These are phyloP conservation scores for Paxillus rubicundulus DNA, from an alignment of 768 basidiomycete species.

Conservation along the genomic window DNA sequence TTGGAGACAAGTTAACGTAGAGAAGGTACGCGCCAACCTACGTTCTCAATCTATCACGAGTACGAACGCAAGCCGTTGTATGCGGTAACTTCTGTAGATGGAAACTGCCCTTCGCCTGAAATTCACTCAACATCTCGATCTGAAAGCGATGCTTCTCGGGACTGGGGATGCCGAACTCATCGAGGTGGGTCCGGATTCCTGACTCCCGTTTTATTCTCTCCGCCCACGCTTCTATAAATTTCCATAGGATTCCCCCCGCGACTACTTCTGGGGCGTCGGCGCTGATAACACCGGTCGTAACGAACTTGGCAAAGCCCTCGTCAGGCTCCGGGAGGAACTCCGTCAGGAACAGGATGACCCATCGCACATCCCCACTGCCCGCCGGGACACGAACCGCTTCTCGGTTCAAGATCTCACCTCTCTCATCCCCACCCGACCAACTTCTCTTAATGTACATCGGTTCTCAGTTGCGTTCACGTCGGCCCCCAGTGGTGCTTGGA, in stretches of 20 bases:
- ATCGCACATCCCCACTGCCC: constrained; percentile 24
- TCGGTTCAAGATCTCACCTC: constrained; percentile 33
- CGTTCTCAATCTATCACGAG: too few relatives aligned
- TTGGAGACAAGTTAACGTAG: constrained; percentile 69
- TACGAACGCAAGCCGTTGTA: neutral
- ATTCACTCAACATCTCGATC: constrained; percentile 65
- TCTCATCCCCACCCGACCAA: constrained; percentile 9
- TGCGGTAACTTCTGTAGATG: constrained; percentile 45
- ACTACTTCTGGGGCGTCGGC: constrained; percentile 78
- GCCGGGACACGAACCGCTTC: constrained; percentile 28
- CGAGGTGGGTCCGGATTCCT: constrained; percentile 46
- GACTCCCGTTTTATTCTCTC: constrained; percentile 1
- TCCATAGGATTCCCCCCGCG: constrained; percentile 65
- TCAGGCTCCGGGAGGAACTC: constrained; percentile 56
- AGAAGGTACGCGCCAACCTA: constrained; percentile 41
- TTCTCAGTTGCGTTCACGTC: constrained; percentile 3
- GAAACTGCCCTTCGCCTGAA: constrained; percentile 63
- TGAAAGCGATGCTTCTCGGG: constrained; percentile 56
- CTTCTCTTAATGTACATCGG: constrained; percentile 4
- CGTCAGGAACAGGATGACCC: constrained; percentile 35
- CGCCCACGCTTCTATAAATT: neutral
- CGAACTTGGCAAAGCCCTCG: constrained; percentile 70
- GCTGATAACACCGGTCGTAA: constrained; percentile 64
- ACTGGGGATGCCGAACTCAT: constrained; percentile 67
- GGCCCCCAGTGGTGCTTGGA: neutral